Percentiles rank a stretch among this genome's conserved stretches.
Evolutionary conservation across 768 basidiomycete genomes (phyloP).

Genomic region (Hericium coralloides): DNA sequence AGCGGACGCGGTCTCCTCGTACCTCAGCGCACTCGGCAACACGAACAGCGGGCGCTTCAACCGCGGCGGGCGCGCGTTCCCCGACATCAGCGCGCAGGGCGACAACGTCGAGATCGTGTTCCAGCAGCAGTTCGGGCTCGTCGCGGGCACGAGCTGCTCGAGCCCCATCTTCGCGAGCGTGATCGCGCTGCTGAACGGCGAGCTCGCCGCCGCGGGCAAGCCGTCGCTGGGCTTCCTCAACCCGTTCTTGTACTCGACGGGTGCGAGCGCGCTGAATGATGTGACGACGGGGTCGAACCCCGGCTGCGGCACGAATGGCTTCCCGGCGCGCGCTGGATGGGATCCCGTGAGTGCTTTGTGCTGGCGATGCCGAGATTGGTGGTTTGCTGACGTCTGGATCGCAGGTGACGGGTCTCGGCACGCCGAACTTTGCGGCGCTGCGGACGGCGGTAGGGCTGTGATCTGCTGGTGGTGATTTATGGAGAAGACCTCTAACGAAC

Average conservation of each 20-base stretch:
- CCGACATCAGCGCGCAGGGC: slow-evolving; percentile 37
- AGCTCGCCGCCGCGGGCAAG: slow-evolving; percentile 20
- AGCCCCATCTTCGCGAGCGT: slow-evolving; percentile 26
- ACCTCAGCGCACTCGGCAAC: slow-evolving; percentile 24
- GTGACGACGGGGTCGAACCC: slow-evolving; percentile 20
- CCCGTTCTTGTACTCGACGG: slow-evolving; percentile 25
- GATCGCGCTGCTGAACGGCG: slow-evolving; percentile 26
- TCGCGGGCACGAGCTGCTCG: slow-evolving; percentile 25
- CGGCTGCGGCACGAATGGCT: slow-evolving; percentile 23
- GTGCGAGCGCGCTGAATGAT: slow-evolving; percentile 21
- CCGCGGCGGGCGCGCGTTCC: slow-evolving; percentile 33
- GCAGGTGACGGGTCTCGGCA: slow-evolving; percentile 37
- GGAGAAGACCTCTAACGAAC: too few species aligned
- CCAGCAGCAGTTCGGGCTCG: slow-evolving; percentile 9
- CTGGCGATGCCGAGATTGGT: neutral
- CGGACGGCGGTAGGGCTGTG: slow-evolving; percentile 28
- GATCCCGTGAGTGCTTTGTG: slow-evolving; percentile 18
- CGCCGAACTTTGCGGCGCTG: slow-evolving; percentile 48
- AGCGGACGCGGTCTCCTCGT: slow-evolving; percentile 25
- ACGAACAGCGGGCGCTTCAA: slow-evolving; percentile 23
- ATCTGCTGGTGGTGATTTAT: neutral
- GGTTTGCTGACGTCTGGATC: neutral
- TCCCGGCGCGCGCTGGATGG: slow-evolving; percentile 22
- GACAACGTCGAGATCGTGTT: slow-evolving; percentile 22
- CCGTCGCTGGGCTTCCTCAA: slow-evolving; percentile 21